A percentile compares a stretch with the other conserved stretches of the same genome.
phyloP scores from a whole-genome alignment of 371 early-diverging fungal species.

The Capillidium heterosporum region DNA sequence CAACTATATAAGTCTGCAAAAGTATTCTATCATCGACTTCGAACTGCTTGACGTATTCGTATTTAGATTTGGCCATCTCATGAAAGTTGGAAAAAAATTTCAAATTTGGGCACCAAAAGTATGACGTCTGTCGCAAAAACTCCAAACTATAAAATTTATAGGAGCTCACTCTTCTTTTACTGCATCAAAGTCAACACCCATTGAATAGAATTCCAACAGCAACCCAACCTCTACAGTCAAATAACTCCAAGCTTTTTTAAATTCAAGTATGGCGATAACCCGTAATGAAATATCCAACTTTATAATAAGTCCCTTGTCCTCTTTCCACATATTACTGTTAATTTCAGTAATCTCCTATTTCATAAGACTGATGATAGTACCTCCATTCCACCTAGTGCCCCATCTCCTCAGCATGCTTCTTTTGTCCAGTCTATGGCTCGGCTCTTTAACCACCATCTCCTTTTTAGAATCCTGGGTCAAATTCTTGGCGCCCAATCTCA shows the following conservation, averaged over 20 bases:
- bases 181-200: too few relatives aligned
- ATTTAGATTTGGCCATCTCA: constrained; percentile 75
- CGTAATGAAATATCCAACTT: background rate
- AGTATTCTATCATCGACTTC: constrained; percentile 58
- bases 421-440: background rate
- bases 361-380: constrained; percentile 1
- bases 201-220: too few relatives aligned
- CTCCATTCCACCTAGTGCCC: background rate
- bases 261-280: constrained; percentile 1
- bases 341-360: constrained; percentile 2
- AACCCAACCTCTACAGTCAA: too few relatives aligned
- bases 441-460: background rate
- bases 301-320: constrained; percentile 2
- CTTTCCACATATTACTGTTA: constrained; percentile 1
- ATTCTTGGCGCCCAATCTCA: constrained; percentile 1
- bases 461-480: constrained; percentile 5
- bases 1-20: constrained; percentile 72
- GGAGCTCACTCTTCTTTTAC: too few relatives aligned
- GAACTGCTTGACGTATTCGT: constrained; percentile 81
- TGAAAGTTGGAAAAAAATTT: background rate
- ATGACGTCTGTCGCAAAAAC: too few relatives aligned
- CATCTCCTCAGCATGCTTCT: background rate
- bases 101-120: background rate
- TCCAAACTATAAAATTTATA: too few relatives aligned
- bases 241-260: background rate